phyloP scores from a whole-genome alignment of 345 rosid species.

The Bruguiera parviflora region DNA sequence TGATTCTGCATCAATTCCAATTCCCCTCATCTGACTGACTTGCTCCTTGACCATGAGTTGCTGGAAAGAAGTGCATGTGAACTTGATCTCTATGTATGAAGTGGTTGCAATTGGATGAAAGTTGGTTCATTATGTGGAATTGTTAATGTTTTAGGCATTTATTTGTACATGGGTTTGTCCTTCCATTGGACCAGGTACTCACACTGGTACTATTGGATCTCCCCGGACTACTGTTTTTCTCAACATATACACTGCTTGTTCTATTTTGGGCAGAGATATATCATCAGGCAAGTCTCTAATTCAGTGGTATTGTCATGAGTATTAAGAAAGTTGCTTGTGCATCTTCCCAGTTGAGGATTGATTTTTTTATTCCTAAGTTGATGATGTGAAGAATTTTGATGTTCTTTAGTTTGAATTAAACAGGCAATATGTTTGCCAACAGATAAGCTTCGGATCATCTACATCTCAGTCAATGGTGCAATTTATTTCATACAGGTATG shows the following conservation, averaged over 20 bases:
- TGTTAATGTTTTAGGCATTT: neutral
- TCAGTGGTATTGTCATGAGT: neutral
- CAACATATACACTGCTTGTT: constrained; percentile 86
- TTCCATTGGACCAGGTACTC: constrained; percentile 52
- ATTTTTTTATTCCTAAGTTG: neutral
- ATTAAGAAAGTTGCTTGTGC: neutral
- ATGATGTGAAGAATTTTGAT: constrained; percentile 16
- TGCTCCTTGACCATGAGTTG: neutral
- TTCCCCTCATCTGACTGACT: too few relatives aligned
- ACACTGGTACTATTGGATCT: constrained; percentile 70
- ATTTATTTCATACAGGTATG: constrained; percentile 80
- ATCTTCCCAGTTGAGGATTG: neutral
- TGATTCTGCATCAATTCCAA: too few relatives aligned
- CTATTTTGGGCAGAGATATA: constrained; percentile 99
- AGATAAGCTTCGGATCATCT: constrained; percentile 69
- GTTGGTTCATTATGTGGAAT: neutral
- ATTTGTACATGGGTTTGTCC: constrained; percentile 6
- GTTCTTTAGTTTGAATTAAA: constrained; percentile 11
- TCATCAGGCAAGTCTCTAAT: constrained; percentile 68
- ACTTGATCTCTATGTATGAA: neutral
- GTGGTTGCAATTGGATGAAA: neutral
- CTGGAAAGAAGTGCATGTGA: neutral
- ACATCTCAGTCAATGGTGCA: constrained; percentile 53
- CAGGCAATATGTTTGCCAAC: constrained; percentile 99
- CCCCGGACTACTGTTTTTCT: constrained; percentile 90